phyloP scores from a whole-genome alignment of 2,329 filamentous ascomycete species.

The Macrophomina tecta region DNA sequence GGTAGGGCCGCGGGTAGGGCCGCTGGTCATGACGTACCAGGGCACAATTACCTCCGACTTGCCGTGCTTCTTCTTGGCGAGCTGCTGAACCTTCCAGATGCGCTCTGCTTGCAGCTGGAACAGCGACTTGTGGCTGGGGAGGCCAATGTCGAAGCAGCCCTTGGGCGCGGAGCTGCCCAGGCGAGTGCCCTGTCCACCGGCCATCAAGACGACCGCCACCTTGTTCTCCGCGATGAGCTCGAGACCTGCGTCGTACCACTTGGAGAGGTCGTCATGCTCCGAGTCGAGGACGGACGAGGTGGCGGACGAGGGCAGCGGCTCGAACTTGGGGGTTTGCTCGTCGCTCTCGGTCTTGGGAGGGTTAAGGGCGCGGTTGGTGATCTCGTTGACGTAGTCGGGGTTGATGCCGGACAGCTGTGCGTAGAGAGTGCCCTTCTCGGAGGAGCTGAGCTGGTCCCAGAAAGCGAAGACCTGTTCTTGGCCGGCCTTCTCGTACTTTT shows the following conservation, averaged over 20 bases:
- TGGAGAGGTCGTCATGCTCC: constrained; percentile 74
- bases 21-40: constrained; percentile 99
- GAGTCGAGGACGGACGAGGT: constrained; percentile 93
- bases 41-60: constrained; percentile 70
- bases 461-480: constrained; percentile 88
- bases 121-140: constrained; percentile 89
- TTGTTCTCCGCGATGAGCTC: constrained; percentile 71
- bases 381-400: constrained; percentile 83
- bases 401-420: constrained; percentile 83
- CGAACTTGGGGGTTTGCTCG: constrained; percentile 64
- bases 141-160: constrained; percentile 95
- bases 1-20: constrained; percentile 89
- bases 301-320: constrained; percentile 85
- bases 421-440: constrained; percentile 80
- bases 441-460: constrained; percentile 76
- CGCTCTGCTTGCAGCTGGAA: constrained; percentile 98
- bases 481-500: constrained; percentile 74
- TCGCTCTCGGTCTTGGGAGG: constrained; percentile 68
- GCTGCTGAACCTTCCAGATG: constrained; percentile 81
- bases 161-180: constrained; percentile 95
- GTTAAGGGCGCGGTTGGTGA: constrained; percentile 81
- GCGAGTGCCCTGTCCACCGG: constrained; percentile 93
- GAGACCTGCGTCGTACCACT: constrained; percentile 79
- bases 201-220: constrained; percentile 91
- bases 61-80: constrained; percentile 74